Evolutionary conservation across 202 grass and related monocot species (phyloP), one percentile per base, ranked within the genome.

Genomic region (Setaria italica): DNA sequence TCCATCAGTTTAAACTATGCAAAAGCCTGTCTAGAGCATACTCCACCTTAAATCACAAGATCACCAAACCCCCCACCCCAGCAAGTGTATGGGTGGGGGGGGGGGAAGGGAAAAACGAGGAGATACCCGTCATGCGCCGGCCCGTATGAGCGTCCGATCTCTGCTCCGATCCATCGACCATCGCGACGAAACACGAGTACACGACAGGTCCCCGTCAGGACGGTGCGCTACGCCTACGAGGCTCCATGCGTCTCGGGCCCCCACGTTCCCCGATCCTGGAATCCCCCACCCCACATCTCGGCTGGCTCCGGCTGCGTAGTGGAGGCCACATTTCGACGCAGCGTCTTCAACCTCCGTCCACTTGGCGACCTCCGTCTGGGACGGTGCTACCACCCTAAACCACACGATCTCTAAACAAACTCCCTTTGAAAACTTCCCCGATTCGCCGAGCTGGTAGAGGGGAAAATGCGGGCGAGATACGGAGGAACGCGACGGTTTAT

Each of bases 261-360:
- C 64, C 79, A 83, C 84, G 74, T 67, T 48, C 15, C 30, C 25
- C 37, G 37, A 39, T 39, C 37, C 53, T 11, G 8, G 41, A 49
- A 74, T 79, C n/a, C 49, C 57, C 59, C 50, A 25, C 34, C 34
- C 34, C 34, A 35, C 34, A 72, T 67, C 59, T 29, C 25, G 12
- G 48, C 48, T 50, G 48, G 2, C 48, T 50, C 69, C 9, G 67
- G 42, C 67, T 47, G 13, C 67, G n/a, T 74, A 71, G 88, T 68
- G 79, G 58, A 60, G 30, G 84, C 48, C 80, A 87, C 60, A 79
- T 74, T 59, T 73, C 69, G 7, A 48, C 33, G 32, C 50, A 45
- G 57, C 39, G 62, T 67, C 53, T 76, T 67, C n/a, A 57, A 35
- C 14, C 62, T 55, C 82, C 14, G n/a, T 63, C 82, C 62, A 77